Evolutionary conservation across 306 rosid species (phyloP).

Genomic region (Dalbergia cochinchinensis): DNA sequence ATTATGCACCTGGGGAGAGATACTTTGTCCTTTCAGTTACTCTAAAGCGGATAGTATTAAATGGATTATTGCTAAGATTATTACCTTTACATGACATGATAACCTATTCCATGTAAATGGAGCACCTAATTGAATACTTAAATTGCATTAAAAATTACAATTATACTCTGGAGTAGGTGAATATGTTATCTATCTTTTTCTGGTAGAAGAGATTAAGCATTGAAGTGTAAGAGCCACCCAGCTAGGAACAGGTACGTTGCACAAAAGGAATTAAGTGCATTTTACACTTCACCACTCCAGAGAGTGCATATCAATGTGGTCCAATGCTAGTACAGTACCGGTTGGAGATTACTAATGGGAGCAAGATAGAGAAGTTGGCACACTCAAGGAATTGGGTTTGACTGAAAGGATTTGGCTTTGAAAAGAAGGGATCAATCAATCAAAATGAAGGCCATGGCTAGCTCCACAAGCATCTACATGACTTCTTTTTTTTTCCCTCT

Average conservation of each 20-base stretch:
- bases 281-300: too few species aligned
- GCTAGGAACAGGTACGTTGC: not conserved
- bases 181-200: not conserved
- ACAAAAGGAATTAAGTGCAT: not conserved
- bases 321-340: too few species aligned
- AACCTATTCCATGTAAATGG: slow-evolving; percentile 25
- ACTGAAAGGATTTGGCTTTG: not conserved
- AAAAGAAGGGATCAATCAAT: not conserved
- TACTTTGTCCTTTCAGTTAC: slow-evolving; percentile 1
- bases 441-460: not conserved
- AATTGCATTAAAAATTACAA: slow-evolving; percentile 24
- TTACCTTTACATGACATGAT: not conserved
- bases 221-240: too few species aligned
- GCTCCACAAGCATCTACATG: too few species aligned
- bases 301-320: too few species aligned
- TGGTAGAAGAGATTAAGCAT: not conserved
- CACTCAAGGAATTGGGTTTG: slow-evolving; percentile 9
- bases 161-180: slow-evolving; percentile 13
- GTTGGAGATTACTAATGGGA: too few species aligned
- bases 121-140: slow-evolving; percentile 25
- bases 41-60: not conserved
- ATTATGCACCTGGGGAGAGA: not conserved
- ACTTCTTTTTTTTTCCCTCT: too few species aligned
- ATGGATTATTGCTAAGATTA: slow-evolving; percentile 11
- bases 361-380: not conserved